A percentile compares a stretch with the other conserved stretches of the same genome.
phyloP scores from a whole-genome alignment of 2,329 filamentous ascomycete genomes.

The Nothophoma quercina region DNA sequence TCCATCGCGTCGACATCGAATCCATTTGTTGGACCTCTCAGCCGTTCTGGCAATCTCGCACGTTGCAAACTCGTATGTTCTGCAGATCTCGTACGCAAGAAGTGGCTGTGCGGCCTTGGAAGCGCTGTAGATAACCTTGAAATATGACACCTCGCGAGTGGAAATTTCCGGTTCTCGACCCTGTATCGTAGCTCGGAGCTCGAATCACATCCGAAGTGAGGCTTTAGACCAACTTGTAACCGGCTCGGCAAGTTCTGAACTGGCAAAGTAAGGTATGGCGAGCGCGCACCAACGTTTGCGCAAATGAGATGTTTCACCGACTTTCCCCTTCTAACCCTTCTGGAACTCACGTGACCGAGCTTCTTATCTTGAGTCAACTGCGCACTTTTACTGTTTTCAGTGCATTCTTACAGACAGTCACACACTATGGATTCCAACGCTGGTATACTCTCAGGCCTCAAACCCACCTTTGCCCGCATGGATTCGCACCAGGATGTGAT shows the following conservation, averaged over 20 bases:
- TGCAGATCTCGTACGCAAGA: not conserved
- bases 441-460: not conserved
- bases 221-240: not conserved
- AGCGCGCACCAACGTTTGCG: constrained; percentile 16
- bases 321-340: constrained; percentile 4
- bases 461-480: constrained; percentile 8
- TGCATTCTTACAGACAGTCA: not conserved
- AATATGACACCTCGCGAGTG: not conserved
- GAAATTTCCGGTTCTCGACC: not conserved
- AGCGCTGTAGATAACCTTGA: not conserved
- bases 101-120: not conserved
- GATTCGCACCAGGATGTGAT: constrained; percentile 11
- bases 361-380: constrained; percentile 15
- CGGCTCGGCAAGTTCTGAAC: constrained; percentile 9
- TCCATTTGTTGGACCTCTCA: not conserved
- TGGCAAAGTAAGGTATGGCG: constrained; percentile 14
- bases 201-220: constrained; percentile 3
- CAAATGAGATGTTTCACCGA: constrained; percentile 18
- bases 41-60: not conserved
- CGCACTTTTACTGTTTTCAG: constrained; percentile 5
- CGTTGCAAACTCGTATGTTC: not conserved
- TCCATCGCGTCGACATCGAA: not conserved
- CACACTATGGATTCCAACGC: not conserved
- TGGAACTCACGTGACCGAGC: constrained; percentile 4
- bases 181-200: not conserved